These are phyloP conservation scores for Pholiota microspora DNA, from an alignment of 768 basidiomycete genomes.

Conservation along the genomic window DNA sequence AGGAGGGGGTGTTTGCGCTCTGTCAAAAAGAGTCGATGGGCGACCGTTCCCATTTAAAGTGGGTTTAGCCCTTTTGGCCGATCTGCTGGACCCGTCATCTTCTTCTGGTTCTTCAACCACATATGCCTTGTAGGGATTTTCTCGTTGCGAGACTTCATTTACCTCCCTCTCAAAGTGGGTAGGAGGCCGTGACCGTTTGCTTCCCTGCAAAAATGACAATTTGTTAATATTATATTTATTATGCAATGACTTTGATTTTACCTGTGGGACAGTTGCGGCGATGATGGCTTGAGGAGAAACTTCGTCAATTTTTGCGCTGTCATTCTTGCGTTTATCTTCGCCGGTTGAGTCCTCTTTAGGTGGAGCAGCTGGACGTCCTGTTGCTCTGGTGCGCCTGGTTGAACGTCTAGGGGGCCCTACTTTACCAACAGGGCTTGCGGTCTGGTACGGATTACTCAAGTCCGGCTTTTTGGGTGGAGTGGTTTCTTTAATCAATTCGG, in stretches of 20 bases:
- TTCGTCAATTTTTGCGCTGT: conserved; percentile 29
- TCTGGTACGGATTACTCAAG: conserved; percentile 77
- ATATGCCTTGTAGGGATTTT: conserved; percentile 19
- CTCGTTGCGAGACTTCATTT: not conserved
- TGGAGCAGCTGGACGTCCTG: conserved; percentile 36
- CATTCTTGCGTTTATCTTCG: conserved; percentile 21
- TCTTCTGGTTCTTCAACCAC: conserved; percentile 31
- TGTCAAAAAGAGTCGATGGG: conserved; percentile 3
- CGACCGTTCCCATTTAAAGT: conserved; percentile 22
- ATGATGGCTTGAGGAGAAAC: conserved; percentile 66
- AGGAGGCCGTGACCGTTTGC: conserved; percentile 76
- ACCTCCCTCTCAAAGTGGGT: conserved; percentile 42
- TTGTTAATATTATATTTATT: not conserved
- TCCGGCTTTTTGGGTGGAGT: conserved; percentile 65
- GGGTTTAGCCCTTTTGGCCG: conserved; percentile 51
- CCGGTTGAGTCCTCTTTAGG: conserved; percentile 26
- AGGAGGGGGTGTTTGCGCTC: conserved; percentile 3
- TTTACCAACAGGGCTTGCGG: conserved; percentile 60
- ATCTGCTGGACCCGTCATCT: conserved; percentile 40
- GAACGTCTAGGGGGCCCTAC: conserved; percentile 40
- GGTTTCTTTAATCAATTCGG: conserved; percentile 68
- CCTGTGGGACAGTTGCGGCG: conserved; percentile 76
- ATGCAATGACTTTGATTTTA: conserved; percentile 25
- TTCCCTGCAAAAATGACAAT: conserved; percentile 50
- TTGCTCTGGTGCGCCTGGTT: conserved; percentile 41